Conservation (phyloP, 331 rosid species). For the Telfairia occidentalis region DNA sequence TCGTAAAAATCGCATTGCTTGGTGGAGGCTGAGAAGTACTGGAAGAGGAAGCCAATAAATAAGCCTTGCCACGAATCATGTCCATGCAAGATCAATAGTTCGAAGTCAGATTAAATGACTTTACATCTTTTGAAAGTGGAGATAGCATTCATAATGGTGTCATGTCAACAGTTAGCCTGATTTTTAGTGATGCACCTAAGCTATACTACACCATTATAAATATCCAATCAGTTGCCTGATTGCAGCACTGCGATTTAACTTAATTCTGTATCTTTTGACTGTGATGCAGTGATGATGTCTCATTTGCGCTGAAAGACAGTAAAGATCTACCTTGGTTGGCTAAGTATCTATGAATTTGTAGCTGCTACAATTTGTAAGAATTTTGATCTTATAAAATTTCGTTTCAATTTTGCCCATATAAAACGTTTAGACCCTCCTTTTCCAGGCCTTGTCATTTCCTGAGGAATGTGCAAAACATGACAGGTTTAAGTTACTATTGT, state of each 20-base stretch:
- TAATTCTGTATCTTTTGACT: slow-evolving; percentile 5
- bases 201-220: neutral
- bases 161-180: neutral
- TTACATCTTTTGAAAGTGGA: neutral
- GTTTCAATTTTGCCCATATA: neutral
- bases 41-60: neutral
- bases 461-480: neutral
- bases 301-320: slow-evolving; percentile 79
- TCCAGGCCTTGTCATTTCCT: neutral
- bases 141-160: neutral
- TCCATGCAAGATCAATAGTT: neutral
- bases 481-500: neutral
- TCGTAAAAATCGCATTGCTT: neutral
- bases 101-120: neutral
- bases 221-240: too few relatives aligned
- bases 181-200: neutral
- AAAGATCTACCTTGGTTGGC: slow-evolving; percentile 81
- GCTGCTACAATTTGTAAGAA: neutral
- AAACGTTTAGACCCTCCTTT: neutral
- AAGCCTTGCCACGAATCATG: too few relatives aligned
- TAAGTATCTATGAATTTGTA: slow-evolving; percentile 42
- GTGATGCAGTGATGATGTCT: slow-evolving; percentile 77
- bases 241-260: neutral
- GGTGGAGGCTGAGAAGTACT: neutral
- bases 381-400: neutral